Evolutionary conservation across 805 yeast genomes (phyloP), one percentile per base, ranked within the genome.

Genomic region (Kodamaea restingae): DNA sequence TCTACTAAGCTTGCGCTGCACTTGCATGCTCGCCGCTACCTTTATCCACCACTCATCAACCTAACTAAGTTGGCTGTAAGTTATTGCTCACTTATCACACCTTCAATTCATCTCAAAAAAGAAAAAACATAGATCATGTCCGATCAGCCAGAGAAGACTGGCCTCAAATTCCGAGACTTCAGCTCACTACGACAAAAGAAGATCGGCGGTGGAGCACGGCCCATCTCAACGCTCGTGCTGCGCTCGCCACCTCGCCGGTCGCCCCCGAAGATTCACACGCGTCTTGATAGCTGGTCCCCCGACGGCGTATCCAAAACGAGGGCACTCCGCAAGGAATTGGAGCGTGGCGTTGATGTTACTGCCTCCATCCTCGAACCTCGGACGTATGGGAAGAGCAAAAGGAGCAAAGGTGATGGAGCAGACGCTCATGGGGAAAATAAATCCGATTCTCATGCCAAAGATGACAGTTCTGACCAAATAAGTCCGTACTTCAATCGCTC

Each of bases 121-220:
- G 22, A 4, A n/a, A 14, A 12, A 12, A 4, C 10, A 9, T n/a
- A n/a, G n/a, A n/a, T n/a, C 31, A 27, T 27, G 31, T 12, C 31
- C 6, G 31, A 27, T 15, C 10, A 15, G 17, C 12, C 31, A 10
- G 32, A 30, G 32, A 30, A 30, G 32, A 30, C 32, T 30, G 32
- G 32, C 3, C 32, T 30, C 20, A 30, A 30, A 18, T 30, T 30
- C 32, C 32, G 32, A 14, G 29, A 34, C 22, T 34, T 34, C 29
- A 18, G 22, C 20, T 34, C 36, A 7, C 30, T 34, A 14, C 20
- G 21, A 9, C 28, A 34, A 9, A 21, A 26, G 20, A 34, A 34
- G 21, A 26, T 34, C 12, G 36, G 36, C 3, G 36, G 36, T 3
- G 36, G 36, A 3, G 25, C 14, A 3, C 20, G 29, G 5, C 36